Base-by-base conservation (phyloP, 805 yeast genomes). In the Blastobotrys muscicola region DNA sequence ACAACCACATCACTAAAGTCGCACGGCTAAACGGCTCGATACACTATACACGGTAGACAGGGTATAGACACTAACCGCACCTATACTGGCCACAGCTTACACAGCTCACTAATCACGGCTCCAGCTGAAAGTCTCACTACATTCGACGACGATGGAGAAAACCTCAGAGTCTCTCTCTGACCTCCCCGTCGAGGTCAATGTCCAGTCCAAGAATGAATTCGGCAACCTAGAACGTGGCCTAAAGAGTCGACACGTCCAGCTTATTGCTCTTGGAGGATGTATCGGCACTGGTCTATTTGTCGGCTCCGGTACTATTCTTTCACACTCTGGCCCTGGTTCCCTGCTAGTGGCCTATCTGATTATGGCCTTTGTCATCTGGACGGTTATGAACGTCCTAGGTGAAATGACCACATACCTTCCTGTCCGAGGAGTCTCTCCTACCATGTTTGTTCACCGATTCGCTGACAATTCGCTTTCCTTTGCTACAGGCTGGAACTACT, bases 261-360 rank as follows among this genome's bases (percentile, higher is more conserved):
- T 80, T 78, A 81, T 81, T 55, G 85, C 87, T 41, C 70, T 81
- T 47, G 87, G 87, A 53, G 85, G 86, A 42, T 71, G 80, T 47
- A 81, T 82, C 48, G 92, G 90, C 56, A 79, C 87, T 4, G 90
- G 87, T 61, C 67, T 83, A 39, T 80, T 83, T 51, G 81, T 83
- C 30, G 85, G 86, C 56, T 74, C 86, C 2, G 84, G 85, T 47
- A 61, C 70, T 12, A 73, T 84, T 2, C 62, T 83, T 41, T 51
- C 70, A 13, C 66, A 70, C 29, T 83, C 85, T 58, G 92, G 92
- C 23, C 90, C 92, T n/a, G 84, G 81, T 1, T 75, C 75, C 26
- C 51, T 77, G 32, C 68, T 84, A 33, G 65, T 76, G 16, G 78
- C 86, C 9, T 84, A 82, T 57, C 49, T 76, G 20, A 63, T 79